Evolutionary conservation across 495 filamentous ascomycete genomes (phyloP), one percentile per base, ranked within the genome.

Genomic region (Penicillium flavigenum): DNA sequence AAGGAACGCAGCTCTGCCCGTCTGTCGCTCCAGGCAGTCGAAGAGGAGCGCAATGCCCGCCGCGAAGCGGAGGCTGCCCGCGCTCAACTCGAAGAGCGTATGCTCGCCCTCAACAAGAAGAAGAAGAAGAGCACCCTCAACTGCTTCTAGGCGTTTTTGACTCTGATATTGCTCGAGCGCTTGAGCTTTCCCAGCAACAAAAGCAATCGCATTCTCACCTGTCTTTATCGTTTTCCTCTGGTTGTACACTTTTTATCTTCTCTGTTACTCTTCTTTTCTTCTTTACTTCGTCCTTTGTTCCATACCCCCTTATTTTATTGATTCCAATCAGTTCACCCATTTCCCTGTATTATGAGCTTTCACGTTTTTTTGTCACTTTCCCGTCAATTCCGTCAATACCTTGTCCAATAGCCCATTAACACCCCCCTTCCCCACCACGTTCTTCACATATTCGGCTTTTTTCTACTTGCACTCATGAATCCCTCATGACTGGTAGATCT

Each of bases 91-190:
- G 94, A 98, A 73, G 90, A 95, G 77, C 81, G 92, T 12, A 97
- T 98, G 93, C 87, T 88, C 57, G 88, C 85, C n/a, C 86, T 96
- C 66, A 88, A 86, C 69, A 85, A 83, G 71, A 92, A 92, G 76
- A 96, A 92, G 80, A 96, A 96, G 85, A 94, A 94, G 85, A 88
- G 90, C 67, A 90, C 88, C 31, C 85, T 98, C 65, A 97, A 96
- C 76, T 98, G 94, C 80, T 98, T 98, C 76, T 98, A 69, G 56
- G 36, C 39, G 26, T 59, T 41, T 27, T 32, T 36, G 46, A 27
- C 14, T 24, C 19, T 22, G 26, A 34, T 24, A 5, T 49, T 53
- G 53, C 50, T 52, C 27, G 36, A 29, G 36, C 24, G 36, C 11
- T 39, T 36, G 16, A 39, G 36, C 36, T 39, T n/a, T 39, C n/a